phyloP scores from a whole-genome alignment of 345 rosid species.

The Hypericum androsaemum region DNA sequence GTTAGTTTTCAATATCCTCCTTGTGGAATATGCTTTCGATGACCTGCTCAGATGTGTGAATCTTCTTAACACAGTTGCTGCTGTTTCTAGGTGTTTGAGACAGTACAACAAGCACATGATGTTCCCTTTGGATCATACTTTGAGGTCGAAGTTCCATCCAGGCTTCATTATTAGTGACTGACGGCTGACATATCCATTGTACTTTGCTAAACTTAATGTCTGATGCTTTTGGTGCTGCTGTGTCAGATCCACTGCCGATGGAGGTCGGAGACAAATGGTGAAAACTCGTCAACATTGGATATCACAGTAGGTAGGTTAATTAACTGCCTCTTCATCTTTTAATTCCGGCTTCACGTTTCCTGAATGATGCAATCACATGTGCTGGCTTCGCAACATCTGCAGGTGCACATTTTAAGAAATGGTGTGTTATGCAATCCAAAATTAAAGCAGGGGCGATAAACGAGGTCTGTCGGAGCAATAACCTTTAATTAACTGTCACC shows the following conservation, averaged over 20 bases:
- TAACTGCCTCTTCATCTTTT: background rate
- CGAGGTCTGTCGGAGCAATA: slow-evolving; percentile 72
- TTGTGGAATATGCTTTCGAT: slow-evolving; percentile 1
- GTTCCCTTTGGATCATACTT: slow-evolving; percentile 96
- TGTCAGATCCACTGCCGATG: slow-evolving; percentile 81
- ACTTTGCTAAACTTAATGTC: background rate
- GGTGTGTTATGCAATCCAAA: slow-evolving; percentile 98
- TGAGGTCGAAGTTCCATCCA: slow-evolving; percentile 40
- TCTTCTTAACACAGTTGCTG: slow-evolving; percentile 6
- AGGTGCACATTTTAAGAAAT: slow-evolving; percentile 98
- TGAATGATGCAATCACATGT: slow-evolving; percentile 2
- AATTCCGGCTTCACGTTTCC: background rate
- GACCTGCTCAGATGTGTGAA: background rate
- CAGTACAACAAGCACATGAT: slow-evolving; percentile 93
- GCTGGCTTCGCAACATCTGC: slow-evolving; percentile 4
- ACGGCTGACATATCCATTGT: slow-evolving; percentile 41
- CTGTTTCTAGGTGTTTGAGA: slow-evolving; percentile 67
- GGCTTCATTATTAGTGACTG: background rate
- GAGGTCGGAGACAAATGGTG: slow-evolving; percentile 54
- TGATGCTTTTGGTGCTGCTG: slow-evolving; percentile 12
- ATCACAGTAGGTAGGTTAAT: slow-evolving; percentile 73
- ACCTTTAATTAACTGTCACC: background rate
- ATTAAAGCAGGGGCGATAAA: slow-evolving; percentile 71
- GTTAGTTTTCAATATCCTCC: slow-evolving; percentile 25
- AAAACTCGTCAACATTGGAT: slow-evolving; percentile 45